Evolutionary conservation across 2,329 filamentous ascomycete species (phyloP).

Genomic region (Fusarium sp.): DNA sequence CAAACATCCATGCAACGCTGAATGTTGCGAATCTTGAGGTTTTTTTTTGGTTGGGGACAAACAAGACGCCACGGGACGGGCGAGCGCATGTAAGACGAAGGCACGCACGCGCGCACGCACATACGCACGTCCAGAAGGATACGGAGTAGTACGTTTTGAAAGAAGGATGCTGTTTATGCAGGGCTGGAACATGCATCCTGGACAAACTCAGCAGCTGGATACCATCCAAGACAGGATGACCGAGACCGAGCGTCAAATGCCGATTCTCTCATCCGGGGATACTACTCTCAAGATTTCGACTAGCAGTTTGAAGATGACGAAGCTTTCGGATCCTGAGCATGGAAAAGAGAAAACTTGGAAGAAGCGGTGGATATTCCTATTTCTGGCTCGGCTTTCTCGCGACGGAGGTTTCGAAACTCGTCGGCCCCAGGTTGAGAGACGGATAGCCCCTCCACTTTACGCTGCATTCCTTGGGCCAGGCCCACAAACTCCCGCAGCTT

Average conservation of each 20-base stretch:
- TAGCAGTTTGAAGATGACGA: constrained; percentile 13
- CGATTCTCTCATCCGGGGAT: constrained; percentile 6
- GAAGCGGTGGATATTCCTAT: constrained; percentile 25
- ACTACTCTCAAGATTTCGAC: constrained; percentile 14
- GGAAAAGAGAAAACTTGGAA: background rate
- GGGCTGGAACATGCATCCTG: background rate
- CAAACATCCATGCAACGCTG: constrained; percentile 36
- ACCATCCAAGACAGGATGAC: constrained; percentile 3
- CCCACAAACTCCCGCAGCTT: constrained; percentile 35
- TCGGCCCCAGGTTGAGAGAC: constrained; percentile 25
- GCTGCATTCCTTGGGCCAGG: constrained; percentile 20
- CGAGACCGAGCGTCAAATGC: constrained; percentile 8
- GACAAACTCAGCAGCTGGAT: background rate
- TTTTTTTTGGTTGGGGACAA: constrained; percentile 11
- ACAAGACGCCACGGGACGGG: constrained; percentile 27
- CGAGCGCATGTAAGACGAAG: constrained; percentile 11
- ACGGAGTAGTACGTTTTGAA: constrained; percentile 13
- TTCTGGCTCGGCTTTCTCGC: constrained; percentile 16
- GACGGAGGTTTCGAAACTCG: constrained; percentile 45
- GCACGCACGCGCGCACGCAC: constrained; percentile 12
- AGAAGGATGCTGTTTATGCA: constrained; percentile 33
- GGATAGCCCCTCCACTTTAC: constrained; percentile 35
- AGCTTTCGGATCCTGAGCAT: background rate
- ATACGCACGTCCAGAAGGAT: constrained; percentile 2
- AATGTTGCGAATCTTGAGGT: constrained; percentile 36